Evolutionary conservation across 352 stramenopile genomes (phyloP).

Genomic region (Paralagenidium karlingii): DNA sequence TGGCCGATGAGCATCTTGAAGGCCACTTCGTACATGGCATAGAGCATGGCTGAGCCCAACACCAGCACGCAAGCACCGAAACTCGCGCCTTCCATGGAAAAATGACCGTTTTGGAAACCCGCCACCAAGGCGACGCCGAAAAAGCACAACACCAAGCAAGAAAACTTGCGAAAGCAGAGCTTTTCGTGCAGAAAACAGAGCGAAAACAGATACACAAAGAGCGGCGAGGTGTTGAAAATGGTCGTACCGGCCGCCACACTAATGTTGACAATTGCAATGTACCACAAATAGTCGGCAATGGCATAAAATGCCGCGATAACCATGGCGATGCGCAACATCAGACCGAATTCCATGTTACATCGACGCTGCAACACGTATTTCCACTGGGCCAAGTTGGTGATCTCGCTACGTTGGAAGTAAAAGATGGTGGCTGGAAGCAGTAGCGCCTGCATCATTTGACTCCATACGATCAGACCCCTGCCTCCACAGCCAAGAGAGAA

Average conservation of each 20-base stretch:
- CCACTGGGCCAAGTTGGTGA: too few relatives aligned
- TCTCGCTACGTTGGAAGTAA: too few relatives aligned
- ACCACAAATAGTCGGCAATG: slow-evolving; percentile 52
- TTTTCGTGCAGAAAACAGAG: slow-evolving; percentile 47
- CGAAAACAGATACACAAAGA: slow-evolving; percentile 62
- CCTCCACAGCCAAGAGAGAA: too few relatives aligned
- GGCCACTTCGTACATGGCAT: slow-evolving; percentile 32
- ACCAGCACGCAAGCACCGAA: slow-evolving; percentile 25
- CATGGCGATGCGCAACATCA: slow-evolving; percentile 17
- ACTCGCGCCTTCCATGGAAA: slow-evolving; percentile 16
- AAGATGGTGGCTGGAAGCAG: too few relatives aligned
- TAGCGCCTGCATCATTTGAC: too few relatives aligned
- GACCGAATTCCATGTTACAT: slow-evolving; percentile 14
- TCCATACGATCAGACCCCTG: too few relatives aligned
- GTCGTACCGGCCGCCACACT: slow-evolving; percentile 28
- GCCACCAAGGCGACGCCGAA: too few relatives aligned
- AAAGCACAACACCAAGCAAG: too few relatives aligned
- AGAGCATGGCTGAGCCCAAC: slow-evolving; percentile 27
- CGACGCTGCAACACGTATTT: slow-evolving; percentile 22
- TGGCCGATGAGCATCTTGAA: slow-evolving; percentile 19
- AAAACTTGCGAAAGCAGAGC: too few relatives aligned
- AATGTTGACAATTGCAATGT: slow-evolving; percentile 22
- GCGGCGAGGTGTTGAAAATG: slow-evolving; percentile 45
- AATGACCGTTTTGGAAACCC: too few relatives aligned
- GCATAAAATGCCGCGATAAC: slow-evolving; percentile 32